Percentiles rank a stretch among this genome's conserved stretches.
phyloP scores from a whole-genome alignment of 2,329 filamentous ascomycete species.

The Cladosporium sp. region DNA sequence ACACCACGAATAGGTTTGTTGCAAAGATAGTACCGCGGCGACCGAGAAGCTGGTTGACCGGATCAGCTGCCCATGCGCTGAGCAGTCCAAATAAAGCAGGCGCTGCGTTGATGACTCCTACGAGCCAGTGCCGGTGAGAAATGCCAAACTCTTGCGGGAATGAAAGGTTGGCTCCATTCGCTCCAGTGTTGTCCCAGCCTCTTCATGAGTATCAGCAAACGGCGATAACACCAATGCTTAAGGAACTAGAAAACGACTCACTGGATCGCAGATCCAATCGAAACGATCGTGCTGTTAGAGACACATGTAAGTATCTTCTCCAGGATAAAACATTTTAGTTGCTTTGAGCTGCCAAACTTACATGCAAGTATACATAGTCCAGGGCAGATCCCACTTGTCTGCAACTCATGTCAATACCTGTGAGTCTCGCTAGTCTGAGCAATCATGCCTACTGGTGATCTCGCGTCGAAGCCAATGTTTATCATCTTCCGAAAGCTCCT shows the following conservation, averaged over 20 bases:
- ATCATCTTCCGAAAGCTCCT: slow-evolving; percentile 47
- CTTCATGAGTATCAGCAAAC: neutral
- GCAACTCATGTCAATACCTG: neutral
- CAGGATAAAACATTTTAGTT: too few relatives aligned
- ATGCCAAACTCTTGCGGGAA: slow-evolving; percentile 44
- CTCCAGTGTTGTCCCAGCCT: slow-evolving; percentile 31
- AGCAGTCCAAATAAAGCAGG: slow-evolving; percentile 5
- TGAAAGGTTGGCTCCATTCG: slow-evolving; percentile 54
- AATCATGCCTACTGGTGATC: slow-evolving; percentile 37
- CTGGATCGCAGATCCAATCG: slow-evolving; percentile 54
- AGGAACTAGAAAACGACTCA: neutral
- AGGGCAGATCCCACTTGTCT: slow-evolving; percentile 53
- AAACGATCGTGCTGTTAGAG: slow-evolving; percentile 44
- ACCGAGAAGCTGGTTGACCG: slow-evolving; percentile 33
- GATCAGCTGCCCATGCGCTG: slow-evolving; percentile 55
- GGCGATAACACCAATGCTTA: neutral
- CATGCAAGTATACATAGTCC: slow-evolving; percentile 51
- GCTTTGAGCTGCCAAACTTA: neutral
- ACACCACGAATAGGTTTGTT: slow-evolving; percentile 50
- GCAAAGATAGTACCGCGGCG: slow-evolving; percentile 41
- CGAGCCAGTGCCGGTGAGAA: slow-evolving; percentile 18
- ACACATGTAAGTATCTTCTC: neutral
- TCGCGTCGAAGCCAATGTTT: slow-evolving; percentile 47
- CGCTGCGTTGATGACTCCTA: slow-evolving; percentile 4
- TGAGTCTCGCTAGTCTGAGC: neutral